A percentile compares a stretch with the other conserved stretches of the same genome.
Conservation (phyloP, 306 rosid species). For the Elaeagnus macrophylla region DNA sequence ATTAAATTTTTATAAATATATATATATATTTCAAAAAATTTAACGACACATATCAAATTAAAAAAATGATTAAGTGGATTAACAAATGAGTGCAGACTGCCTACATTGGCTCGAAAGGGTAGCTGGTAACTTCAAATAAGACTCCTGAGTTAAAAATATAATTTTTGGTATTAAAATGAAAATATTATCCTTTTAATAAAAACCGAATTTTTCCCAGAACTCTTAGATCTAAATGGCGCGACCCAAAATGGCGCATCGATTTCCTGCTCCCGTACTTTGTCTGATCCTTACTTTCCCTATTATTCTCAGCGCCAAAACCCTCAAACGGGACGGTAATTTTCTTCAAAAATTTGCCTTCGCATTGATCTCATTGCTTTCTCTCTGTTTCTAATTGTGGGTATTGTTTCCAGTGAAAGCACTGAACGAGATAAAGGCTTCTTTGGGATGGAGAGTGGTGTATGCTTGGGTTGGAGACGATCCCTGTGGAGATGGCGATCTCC, state of each 20-base stretch:
- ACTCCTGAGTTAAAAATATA: too few relatives aligned
- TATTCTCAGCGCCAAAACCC: conserved; percentile 60
- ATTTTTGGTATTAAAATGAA: too few relatives aligned
- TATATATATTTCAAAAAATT: too few relatives aligned
- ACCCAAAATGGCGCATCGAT: conserved; percentile 40
- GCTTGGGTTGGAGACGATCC: conserved; percentile 99
- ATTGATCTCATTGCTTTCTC: conserved; percentile 1
- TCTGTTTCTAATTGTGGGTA: conserved; percentile 1
- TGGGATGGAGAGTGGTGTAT: conserved; percentile 98
- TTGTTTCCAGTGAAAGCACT: conserved; percentile 69
- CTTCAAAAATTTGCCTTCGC: conserved; percentile 4
- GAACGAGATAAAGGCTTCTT: conserved; percentile 96
- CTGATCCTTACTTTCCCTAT: conserved; percentile 27
- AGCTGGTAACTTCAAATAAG: too few relatives aligned
- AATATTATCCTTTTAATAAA: too few relatives aligned
- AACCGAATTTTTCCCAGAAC: not conserved
- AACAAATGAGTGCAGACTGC: too few relatives aligned
- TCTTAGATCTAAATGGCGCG: not conserved
- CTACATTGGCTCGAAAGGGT: too few relatives aligned
- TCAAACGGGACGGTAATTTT: conserved; percentile 79
- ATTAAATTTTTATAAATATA: too few relatives aligned
- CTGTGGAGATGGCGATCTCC: conserved; percentile 94
- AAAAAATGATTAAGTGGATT: too few relatives aligned
- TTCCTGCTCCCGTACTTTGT: conserved; percentile 27
- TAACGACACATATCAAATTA: too few relatives aligned